Evolutionary conservation across 2,329 filamentous ascomycete genomes (phyloP), one percentile per base, ranked within the genome.

Genomic region (Stagonosporopsis rhizophila): DNA sequence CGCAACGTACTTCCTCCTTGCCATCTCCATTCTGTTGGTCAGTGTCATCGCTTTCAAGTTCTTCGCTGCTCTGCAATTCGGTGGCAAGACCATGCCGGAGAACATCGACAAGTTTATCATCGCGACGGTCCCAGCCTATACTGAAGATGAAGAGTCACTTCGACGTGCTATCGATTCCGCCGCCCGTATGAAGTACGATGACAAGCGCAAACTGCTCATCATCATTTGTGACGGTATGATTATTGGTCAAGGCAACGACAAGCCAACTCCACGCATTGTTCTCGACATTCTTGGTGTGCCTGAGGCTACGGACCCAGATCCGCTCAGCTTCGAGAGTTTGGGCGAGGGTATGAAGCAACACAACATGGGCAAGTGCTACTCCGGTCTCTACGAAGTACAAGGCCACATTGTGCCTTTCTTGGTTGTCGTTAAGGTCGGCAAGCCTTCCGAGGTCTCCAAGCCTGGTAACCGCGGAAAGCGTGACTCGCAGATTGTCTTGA

Each of bases 351-450:
- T 90, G 79, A 96, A 96, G 80, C 95, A 98, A 77, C 95, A 98
- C 82, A 99, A 99, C 78, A 98, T 98, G 94, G 95, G 91, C 77
- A 99, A 99, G 79, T 87, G 97, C 63, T 99, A 99, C 79, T 97
- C 95, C 19, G 95, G 95, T 71, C 83, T 99, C 5, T 99, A 99
- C 75, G 95, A 99, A 78, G 93, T 97, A 6, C 91, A 97, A 73
- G 95, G 95, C 61, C 94, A 99, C 74, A 98, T 99, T 65, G 95
- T 99, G 41, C 95, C 95, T 20, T 99, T 96, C 85, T 76, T 99
- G 75, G 95, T 99, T 48, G 83, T 99, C 41, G 93, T 98, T 78
- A 99, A 99, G 83, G 87, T 98, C 66, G 95, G 95, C 80, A 90
- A 90, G 76, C 88, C 88, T 19, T 89, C 87, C n/a, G 89, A 91